Evolutionary conservation across 108 stramenopile genomes (phyloP).

Genomic region (Thalassiosira profunda): DNA sequence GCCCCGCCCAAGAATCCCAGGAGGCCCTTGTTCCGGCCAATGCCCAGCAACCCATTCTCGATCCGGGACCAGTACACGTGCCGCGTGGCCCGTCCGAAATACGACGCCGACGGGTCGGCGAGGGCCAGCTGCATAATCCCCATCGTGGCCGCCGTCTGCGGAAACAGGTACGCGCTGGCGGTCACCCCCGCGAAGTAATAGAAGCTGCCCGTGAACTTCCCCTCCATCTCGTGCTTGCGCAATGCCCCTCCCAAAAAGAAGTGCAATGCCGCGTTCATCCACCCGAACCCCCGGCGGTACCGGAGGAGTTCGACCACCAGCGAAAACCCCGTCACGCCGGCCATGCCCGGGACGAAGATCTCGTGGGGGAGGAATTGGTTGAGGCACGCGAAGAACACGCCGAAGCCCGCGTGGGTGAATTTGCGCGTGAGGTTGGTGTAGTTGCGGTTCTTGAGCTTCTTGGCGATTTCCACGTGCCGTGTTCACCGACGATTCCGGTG

Average conservation of each 20-base stretch:
- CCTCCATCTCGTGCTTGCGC: constrained; percentile 91
- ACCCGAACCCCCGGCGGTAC: constrained; percentile 77
- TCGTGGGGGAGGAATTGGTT: constrained; percentile 75
- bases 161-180: constrained; percentile 60
- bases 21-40: constrained; percentile 89
- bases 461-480: constrained; percentile 29
- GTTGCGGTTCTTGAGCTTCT: constrained; percentile 71
- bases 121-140: constrained; percentile 85
- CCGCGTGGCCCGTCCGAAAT: constrained; percentile 76
- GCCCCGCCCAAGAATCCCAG: constrained; percentile 87
- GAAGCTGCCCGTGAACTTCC: constrained; percentile 85
- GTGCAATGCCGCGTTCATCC: constrained; percentile 79
- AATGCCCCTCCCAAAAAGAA: constrained; percentile 62
- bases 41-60: constrained; percentile 76
- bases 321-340: constrained; percentile 37
- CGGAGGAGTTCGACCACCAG: constrained; percentile 73
- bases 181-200: constrained; percentile 89
- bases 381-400: constrained; percentile 76
- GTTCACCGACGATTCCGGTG: no score
- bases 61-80: constrained; percentile 88
- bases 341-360: constrained; percentile 69
- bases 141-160: constrained; percentile 66
- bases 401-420: constrained; percentile 73
- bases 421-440: constrained; percentile 75
- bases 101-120: constrained; percentile 83